Evolutionary conservation across 1,284 basidiomycete species (phyloP).

Genomic region (Anthracocystis setariae): DNA sequence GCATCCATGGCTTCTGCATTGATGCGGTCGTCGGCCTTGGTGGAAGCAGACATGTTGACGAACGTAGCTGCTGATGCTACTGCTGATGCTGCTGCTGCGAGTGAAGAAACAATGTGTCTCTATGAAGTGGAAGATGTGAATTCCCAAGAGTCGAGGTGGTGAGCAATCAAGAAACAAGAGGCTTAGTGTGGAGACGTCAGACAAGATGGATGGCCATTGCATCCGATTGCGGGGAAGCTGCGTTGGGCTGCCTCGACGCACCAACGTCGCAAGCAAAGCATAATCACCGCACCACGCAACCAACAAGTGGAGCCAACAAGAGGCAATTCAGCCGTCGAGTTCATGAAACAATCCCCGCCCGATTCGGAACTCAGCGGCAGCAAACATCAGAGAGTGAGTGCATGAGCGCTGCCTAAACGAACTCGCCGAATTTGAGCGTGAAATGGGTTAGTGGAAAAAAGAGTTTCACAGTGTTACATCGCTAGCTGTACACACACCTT

Average conservation of each 20-base stretch:
- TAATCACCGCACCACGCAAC: neutral
- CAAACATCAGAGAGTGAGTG: neutral
- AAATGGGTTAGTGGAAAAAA: neutral
- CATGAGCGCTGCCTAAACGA: constrained; percentile 1
- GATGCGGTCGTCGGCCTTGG: constrained; percentile 38
- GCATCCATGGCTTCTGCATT: constrained; percentile 53
- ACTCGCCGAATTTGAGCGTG: neutral
- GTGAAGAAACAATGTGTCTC: too few relatives aligned
- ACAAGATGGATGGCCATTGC: neutral
- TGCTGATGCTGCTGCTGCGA: too few relatives aligned
- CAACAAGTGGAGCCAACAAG: neutral
- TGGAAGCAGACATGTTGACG: constrained; percentile 7
- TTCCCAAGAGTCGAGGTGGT: neutral
- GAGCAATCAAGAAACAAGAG: neutral
- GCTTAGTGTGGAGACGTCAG: neutral
- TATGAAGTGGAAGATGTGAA: too few relatives aligned
- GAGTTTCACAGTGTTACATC: too few relatives aligned
- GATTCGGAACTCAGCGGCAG: neutral
- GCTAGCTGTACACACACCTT: too few relatives aligned
- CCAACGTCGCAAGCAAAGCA: neutral
- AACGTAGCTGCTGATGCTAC: neutral
- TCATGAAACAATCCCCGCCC: too few relatives aligned
- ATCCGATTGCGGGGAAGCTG: neutral
- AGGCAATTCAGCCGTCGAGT: neutral
- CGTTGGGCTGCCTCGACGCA: neutral